These are phyloP conservation scores for Durotheca rogersii DNA, from an alignment of 495 filamentous ascomycete genomes.

Conservation along the genomic window DNA sequence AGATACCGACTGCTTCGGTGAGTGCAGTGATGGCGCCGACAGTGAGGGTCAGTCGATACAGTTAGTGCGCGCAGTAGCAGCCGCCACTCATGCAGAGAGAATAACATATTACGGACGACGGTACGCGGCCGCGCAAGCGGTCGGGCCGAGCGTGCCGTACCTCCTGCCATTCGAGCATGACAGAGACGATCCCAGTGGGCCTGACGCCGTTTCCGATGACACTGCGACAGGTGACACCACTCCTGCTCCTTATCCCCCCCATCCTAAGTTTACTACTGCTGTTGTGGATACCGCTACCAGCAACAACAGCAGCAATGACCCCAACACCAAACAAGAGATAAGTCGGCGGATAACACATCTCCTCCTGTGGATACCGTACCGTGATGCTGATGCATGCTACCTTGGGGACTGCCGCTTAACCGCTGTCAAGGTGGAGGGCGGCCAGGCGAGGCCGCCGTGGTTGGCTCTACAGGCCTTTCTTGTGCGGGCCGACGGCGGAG, in stretches of 20 bases:
- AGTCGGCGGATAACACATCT: neutral
- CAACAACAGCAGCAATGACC: neutral
- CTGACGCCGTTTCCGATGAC: too few relatives aligned
- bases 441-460: slow-evolving; percentile 18
- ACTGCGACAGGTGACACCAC: too few relatives aligned
- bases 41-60: neutral
- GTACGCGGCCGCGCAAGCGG: too few relatives aligned
- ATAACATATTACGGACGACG: too few relatives aligned
- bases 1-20: too few relatives aligned
- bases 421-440: slow-evolving; percentile 41
- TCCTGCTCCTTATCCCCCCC: too few relatives aligned
- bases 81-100: too few relatives aligned
- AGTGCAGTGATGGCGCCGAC: neutral
- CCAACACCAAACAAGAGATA: neutral
- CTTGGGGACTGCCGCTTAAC: slow-evolving; percentile 22
- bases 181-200: too few relatives aligned
- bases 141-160: neutral
- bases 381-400: slow-evolving; percentile 3
- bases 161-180: too few relatives aligned
- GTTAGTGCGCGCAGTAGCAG: neutral
- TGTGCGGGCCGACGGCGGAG: neutral
- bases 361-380: slow-evolving; percentile 2
- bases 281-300: neutral
- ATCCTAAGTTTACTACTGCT: too few relatives aligned
- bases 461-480: slow-evolving; percentile 23